Base-by-base conservation (phyloP, 805 yeast genomes). In the Yarrowia sp. region DNA sequence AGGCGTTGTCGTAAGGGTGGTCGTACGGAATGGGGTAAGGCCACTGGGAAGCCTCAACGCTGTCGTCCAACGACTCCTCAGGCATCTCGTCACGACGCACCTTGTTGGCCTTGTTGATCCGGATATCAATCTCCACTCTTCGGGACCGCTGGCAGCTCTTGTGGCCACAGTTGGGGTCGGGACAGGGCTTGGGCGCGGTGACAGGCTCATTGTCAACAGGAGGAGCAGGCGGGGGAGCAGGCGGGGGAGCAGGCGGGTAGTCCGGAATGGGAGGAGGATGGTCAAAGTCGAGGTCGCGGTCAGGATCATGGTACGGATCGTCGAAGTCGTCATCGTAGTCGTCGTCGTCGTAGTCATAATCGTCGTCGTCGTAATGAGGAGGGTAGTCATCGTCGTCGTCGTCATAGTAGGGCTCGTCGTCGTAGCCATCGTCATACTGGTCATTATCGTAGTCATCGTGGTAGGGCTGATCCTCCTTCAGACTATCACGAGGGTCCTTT, bases 251-350 rank as follows among this genome's bases (percentile, higher is more conserved):
- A 2, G 58, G 58, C 29, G 25, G 38, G 25, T 33, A 51, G 18
- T 33, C 42, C 1, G 58, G 58, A 7, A 33, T 51, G 5, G 58
- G 58, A 24, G 58, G 58, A 16, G 55, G 38, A 29, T 47, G 38
- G 7, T 47, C 55, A 21, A 47, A 47, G 19, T 47, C 55, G 38
- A 47, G 55, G 9, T 47, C 55, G 6, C 32, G 27, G n/a, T 47
- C 38, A 4, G 38, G 38, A 32, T 47, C 55, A 9, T 31, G 55
- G 55, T 47, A 47, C n/a, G 55, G 55, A 21, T 47, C 38, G 9
- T 47, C 55, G 29, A 31, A 47, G 21, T 51, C 58, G 14, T 51
- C 58, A 13, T 33, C 42, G 42, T 51, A 33, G 32, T 51, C 58
- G 6, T 51, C 42, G 13, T 51, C 58, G 16, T 33, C 29, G 22